phyloP scores from a whole-genome alignment of 768 basidiomycete species.

The Boletus bicolor region DNA sequence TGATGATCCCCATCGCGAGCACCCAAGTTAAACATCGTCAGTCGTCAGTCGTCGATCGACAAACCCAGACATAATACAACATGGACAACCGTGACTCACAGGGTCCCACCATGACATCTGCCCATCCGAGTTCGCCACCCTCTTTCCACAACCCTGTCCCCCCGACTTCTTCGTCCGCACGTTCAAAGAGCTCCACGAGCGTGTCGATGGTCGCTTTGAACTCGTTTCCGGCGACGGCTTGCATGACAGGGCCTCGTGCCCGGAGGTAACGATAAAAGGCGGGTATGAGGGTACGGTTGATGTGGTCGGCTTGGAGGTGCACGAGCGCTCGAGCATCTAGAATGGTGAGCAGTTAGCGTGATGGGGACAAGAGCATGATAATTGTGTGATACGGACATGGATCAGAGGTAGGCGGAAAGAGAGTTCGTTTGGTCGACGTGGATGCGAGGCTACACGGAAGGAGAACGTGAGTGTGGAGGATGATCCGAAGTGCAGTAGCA shows the following conservation, averaged over 20 bases:
- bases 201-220: constrained; percentile 49
- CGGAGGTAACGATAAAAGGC: constrained; percentile 75
- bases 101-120: constrained; percentile 67
- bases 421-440: constrained; percentile 44
- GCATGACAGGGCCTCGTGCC: constrained; percentile 55
- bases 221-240: constrained; percentile 52
- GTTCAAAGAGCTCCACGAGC: constrained; percentile 53
- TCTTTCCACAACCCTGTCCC: constrained; percentile 58
- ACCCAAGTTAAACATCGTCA: background rate
- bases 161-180: constrained; percentile 46
- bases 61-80: no score
- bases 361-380: no score
- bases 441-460: constrained; percentile 44
- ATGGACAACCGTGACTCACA: constrained; percentile 43
- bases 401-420: constrained; percentile 55
- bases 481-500: no score
- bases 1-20: constrained; percentile 19
- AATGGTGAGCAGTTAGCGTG: background rate
- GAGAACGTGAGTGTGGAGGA: no score
- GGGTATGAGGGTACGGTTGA: constrained; percentile 62
- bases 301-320: constrained; percentile 65
- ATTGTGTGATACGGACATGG: constrained; percentile 46
- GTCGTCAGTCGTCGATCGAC: background rate
- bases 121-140: constrained; percentile 55
- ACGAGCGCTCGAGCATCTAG: constrained; percentile 66